phyloP scores from a whole-genome alignment of 2,329 filamentous ascomycete genomes.

The Zymoseptoria ardabiliae region DNA sequence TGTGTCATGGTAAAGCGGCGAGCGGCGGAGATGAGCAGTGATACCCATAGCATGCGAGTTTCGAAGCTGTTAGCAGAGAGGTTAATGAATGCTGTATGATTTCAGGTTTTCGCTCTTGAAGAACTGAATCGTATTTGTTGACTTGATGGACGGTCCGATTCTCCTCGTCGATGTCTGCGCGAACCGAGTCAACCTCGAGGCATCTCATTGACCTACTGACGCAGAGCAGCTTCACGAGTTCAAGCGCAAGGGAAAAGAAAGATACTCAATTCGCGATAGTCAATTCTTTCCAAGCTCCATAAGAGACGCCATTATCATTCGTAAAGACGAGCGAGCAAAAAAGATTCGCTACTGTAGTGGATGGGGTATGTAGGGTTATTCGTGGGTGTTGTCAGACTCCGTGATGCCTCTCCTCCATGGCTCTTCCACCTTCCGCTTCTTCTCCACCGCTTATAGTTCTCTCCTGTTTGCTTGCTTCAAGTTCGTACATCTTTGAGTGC shows the following conservation, averaged over 20 bases:
- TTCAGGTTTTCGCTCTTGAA: background rate
- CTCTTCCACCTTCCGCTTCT: slow-evolving; percentile 1
- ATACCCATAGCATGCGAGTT: slow-evolving; percentile 17
- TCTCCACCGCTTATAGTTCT: background rate
- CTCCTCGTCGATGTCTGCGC: background rate
- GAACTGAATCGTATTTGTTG: background rate
- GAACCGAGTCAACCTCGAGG: too few species aligned
- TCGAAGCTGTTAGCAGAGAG: background rate
- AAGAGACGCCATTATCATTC: slow-evolving; percentile 16
- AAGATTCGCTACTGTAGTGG: slow-evolving; percentile 1
- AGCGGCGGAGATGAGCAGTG: slow-evolving; percentile 8
- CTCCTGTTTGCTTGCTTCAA: slow-evolving; percentile 8
- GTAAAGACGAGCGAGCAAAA: slow-evolving; percentile 14
- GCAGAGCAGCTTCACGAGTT: background rate
- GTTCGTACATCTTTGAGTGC: slow-evolving; percentile 6
- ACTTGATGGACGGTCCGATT: background rate
- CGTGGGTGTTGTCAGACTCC: background rate
- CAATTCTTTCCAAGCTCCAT: slow-evolving; percentile 12
- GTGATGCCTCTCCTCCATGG: background rate
- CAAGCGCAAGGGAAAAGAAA: background rate
- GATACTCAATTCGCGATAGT: background rate
- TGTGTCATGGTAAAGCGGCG: background rate
- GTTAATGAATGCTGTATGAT: background rate
- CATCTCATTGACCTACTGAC: background rate
- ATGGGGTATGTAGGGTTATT: slow-evolving; percentile 7